Evolutionary conservation across 2,329 filamentous ascomycete genomes (phyloP), one percentile per base, ranked within the genome.

Genomic region (Scolecobasidium constrictum): DNA sequence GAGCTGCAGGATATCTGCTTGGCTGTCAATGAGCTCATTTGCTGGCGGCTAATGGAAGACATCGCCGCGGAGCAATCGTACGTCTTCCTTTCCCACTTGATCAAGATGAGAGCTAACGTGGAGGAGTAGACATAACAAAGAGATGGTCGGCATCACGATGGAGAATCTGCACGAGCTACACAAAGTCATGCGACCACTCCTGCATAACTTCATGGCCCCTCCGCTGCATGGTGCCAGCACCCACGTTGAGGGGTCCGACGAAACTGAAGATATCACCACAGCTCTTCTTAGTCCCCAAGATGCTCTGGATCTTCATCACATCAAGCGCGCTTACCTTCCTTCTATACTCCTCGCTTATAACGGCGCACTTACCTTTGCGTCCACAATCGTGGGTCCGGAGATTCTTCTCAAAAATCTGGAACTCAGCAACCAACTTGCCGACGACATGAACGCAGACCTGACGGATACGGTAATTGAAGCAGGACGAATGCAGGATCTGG

Each of bases 391-490:
- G 35, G 81, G 78, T 36, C 78, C 86, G 35, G 84, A 90, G 46
- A 75, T 82, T 50, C 70, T 94, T 15, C 72, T 92, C 19, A 80
- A 90, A 56, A 84, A 81, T 53, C 90, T 98, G 83, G 85, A 94
- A 46, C 68, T 98, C 13, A 81, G 86, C 1, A 78, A 80, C 1
- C 58, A 79, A 2, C 73, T 94, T 40, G 86, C 90, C 76, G 45
- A 45, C 12, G 16, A 33, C 11, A 36, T 79, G 49, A 74, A 72
- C 47, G 78, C 78, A 18, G 78, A 81, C 50, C 62, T 90, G 33
- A 76, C 81, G 2, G 62, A 68, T 18, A 72, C 75, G 35, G 83
- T 92, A 51, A 61, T 78, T 43, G 69, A 72, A 43, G 72, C 77
- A 3, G 72, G 72, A 22, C 75, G 82, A 37, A 82, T 90, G 77